Evolutionary conservation across 371 early-diverging fungal genomes (phyloP), one percentile per base, ranked within the genome.

Genomic region (Batrachochytrium dendrobatidis): DNA sequence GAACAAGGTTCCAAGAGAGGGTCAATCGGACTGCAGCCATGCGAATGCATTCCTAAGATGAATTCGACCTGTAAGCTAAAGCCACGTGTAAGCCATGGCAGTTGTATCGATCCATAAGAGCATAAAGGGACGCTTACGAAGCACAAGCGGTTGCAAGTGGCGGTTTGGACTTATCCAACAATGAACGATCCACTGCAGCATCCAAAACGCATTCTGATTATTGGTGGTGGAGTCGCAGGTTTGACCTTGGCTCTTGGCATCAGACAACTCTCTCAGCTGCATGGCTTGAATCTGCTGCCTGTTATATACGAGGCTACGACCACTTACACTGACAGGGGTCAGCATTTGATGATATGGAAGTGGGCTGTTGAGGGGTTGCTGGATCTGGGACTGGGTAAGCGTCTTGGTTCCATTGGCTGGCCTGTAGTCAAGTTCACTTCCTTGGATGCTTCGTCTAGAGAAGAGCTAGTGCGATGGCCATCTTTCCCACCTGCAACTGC

Each of bases 141-240:
- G n/a, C n/a, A n/a, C n/a, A n/a, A n/a, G n/a, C n/a, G n/a, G n/a
- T n/a, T n/a, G n/a, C n/a, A n/a, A n/a, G n/a, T n/a, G n/a, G n/a
- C n/a, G n/a, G n/a, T n/a, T n/a, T n/a, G n/a, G n/a, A n/a, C n/a
- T n/a, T n/a, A n/a, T n/a, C 39, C 39, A n/a, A 8, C 10, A 7
- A 8, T 25, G 53, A 15, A 8, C 12, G 53, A 6, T 44, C 51
- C 20, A 7, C 6, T 39, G 20, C 56, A 60, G 29, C 50, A 28
- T 24, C 56, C 65, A 44, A 31, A 53, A 18, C 43, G 62, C 17
- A 62, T 76, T 53, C 58, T 72, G n/a, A 76, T 76, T 50, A 62
- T 73, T 39, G 77, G 77, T 18, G 74, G 72, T 32, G 72, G 74
- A 17, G 35, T 74, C 2, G 68, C 77, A 5, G 77, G 77, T 1